These are phyloP conservation scores for Penicillium goetzii DNA, from an alignment of 495 filamentous ascomycete species.

Conservation along the genomic window DNA sequence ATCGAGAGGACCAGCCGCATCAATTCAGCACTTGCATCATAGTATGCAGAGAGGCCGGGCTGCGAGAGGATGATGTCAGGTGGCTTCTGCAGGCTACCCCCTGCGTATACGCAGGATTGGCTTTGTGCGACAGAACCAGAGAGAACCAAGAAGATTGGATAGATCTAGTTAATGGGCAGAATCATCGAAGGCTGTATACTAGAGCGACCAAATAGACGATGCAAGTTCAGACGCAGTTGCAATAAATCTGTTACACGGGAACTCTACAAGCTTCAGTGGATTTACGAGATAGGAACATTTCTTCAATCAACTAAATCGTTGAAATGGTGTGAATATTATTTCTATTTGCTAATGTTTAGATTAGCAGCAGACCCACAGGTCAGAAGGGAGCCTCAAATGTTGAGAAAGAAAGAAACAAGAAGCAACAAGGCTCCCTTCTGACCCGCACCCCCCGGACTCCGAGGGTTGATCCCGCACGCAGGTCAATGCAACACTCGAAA, in stretches of 20 bases:
- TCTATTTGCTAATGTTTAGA: constrained; percentile 52
- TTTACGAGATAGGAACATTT: background rate
- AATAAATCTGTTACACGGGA: background rate
- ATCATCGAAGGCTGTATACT: background rate
- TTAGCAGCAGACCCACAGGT: constrained; percentile 44
- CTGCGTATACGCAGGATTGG: too few species aligned
- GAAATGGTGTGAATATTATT: constrained; percentile 39
- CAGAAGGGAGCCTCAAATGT: constrained; percentile 4
- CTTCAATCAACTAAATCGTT: constrained; percentile 10
- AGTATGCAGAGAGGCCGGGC: background rate
- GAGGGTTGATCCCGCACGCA: constrained; percentile 5
- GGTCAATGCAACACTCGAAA: constrained; percentile 1
- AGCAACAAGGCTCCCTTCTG: constrained; percentile 15
- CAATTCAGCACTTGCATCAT: background rate
- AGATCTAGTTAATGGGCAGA: background rate
- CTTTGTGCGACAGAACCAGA: too few species aligned
- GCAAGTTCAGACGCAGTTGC: too few species aligned
- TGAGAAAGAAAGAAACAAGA: constrained; percentile 1
- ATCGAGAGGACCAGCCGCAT: background rate
- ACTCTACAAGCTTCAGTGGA: background rate
- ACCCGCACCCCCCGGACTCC: constrained; percentile 16
- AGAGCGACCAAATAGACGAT: background rate
- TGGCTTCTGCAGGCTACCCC: background rate
- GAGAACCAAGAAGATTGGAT: background rate
- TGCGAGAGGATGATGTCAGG: background rate